Conservation (phyloP, 441 rosid genomes). For the Macaranga tanarius region DNA sequence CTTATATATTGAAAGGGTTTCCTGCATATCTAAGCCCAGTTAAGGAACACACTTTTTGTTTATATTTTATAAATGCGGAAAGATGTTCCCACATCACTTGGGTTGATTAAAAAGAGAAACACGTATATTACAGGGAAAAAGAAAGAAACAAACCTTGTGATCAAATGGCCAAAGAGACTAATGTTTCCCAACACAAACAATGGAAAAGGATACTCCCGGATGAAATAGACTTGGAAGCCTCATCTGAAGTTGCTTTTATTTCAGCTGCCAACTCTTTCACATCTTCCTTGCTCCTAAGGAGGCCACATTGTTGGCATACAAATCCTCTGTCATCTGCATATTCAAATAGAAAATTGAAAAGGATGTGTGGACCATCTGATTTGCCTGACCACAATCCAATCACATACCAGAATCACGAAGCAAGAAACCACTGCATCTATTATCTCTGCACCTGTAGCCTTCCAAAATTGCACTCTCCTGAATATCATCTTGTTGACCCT, state of each 20-base stretch:
- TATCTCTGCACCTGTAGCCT: conserved; percentile 79
- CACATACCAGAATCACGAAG: conserved; percentile 71
- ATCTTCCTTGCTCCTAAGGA: conserved; percentile 66
- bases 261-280: conserved; percentile 52
- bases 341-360: conserved; percentile 23
- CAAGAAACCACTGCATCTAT: conserved; percentile 73
- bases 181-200: conserved; percentile 11
- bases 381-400: conserved; percentile 11
- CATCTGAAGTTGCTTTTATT: conserved; percentile 43
- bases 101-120: not conserved
- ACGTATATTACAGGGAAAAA: not conserved
- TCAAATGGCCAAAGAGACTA: not conserved
- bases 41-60: conserved; percentile 33
- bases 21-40: conserved; percentile 50
- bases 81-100: not conserved
- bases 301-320: conserved; percentile 77
- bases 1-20: conserved; percentile 47
- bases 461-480: conserved; percentile 87
- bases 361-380: conserved; percentile 3
- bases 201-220: conserved; percentile 46
- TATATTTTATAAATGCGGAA: conserved; percentile 20
- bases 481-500: conserved; percentile 75
- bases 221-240: conserved; percentile 41
- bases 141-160: not conserved
- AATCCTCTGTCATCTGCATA: conserved; percentile 71